Base-by-base conservation (phyloP, 2,329 filamentous ascomycete genomes). In the Monilinia fructicola region DNA sequence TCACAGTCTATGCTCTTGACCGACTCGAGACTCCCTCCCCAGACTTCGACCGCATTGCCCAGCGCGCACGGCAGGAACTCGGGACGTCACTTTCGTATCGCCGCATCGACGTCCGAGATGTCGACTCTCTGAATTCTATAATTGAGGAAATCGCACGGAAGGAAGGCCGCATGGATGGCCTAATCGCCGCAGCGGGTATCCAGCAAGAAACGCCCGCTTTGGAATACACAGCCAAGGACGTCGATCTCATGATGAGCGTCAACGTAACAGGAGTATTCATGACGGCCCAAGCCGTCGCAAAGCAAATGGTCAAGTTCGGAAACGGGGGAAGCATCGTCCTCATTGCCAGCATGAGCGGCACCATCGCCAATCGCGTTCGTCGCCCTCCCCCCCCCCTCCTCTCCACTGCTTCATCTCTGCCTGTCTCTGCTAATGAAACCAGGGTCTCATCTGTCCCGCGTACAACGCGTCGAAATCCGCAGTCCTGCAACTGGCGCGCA, bases 261-360 rank as follows among this genome's bases (percentile, higher is more conserved):
- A 96, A 97, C 78, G 83, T 96, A 72, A 95, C 88, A n/a, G 93
- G 93, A 16, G 87, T 85, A 38, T 91, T 92, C 79, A 87, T 93
- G 84, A 96, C 92, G 70, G 92, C 92, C 35, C 91, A 94, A 81
- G 92, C 92, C 26, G 91, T 92, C n/a, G 93, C 93, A 44, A 84
- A 88, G 65, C 90, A 95, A 76, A 87, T 91, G 84, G 80, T 87
- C 28, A 82, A 83, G 61, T 80, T 85, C 38, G 82, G 85, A 67
- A 81, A 79, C 35, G 79, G 80, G 7, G 87, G 88, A 0, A 89
- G 85, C 74, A 84, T 91, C 68, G 85, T 86, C 18, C 78, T 91
- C 73, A 88, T 91, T 74, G 87, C 83, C n/a, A 88, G 85, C 71
- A 91, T 90, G 87, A 88, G 86, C 71, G 88, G 84, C 23, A 85